Percentiles rank a stretch among this genome's conserved stretches.
phyloP scores from a whole-genome alignment of 805 yeast genomes.

The Monosporozyma siamensis region DNA sequence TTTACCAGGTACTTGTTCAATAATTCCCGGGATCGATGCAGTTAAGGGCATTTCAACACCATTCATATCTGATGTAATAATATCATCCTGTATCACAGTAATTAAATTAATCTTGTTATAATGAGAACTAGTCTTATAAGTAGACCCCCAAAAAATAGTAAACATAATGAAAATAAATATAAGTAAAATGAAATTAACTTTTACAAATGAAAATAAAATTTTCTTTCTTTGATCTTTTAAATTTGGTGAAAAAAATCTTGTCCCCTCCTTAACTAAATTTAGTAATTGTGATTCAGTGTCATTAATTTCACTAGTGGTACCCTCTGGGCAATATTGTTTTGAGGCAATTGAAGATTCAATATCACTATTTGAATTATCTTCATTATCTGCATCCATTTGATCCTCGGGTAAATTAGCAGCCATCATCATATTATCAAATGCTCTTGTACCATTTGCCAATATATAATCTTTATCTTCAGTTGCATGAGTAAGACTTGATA shows the following conservation, averaged over 20 bases:
- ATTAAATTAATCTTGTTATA: conserved; percentile 2
- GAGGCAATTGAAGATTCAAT: too few relatives aligned
- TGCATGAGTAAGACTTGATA: too few relatives aligned
- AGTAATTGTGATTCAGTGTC: not conserved
- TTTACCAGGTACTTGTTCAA: conserved; percentile 14
- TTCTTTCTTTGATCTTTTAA: conserved; percentile 7
- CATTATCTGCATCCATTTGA: too few relatives aligned
- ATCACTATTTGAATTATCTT: too few relatives aligned
- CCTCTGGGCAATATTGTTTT: too few relatives aligned
- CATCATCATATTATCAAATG: too few relatives aligned
- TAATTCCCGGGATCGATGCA: not conserved
- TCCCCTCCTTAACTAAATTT: not conserved
- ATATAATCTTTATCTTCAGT: too few relatives aligned
- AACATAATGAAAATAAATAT: conserved; percentile 18
- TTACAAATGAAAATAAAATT: conserved; percentile 5
- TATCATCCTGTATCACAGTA: conserved; percentile 4
- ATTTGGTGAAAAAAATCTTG: conserved; percentile 6
- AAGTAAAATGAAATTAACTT: conserved; percentile 12
- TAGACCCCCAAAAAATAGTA: conserved; percentile 31
- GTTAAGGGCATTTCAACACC: conserved; percentile 1
- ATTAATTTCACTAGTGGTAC: not conserved
- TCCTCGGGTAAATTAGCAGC: too few relatives aligned
- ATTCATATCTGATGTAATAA: not conserved
- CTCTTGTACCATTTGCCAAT: too few relatives aligned
- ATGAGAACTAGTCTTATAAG: conserved; percentile 21